Conservation (phyloP, 129 eudicot species). For the Tagetes erecta region DNA sequence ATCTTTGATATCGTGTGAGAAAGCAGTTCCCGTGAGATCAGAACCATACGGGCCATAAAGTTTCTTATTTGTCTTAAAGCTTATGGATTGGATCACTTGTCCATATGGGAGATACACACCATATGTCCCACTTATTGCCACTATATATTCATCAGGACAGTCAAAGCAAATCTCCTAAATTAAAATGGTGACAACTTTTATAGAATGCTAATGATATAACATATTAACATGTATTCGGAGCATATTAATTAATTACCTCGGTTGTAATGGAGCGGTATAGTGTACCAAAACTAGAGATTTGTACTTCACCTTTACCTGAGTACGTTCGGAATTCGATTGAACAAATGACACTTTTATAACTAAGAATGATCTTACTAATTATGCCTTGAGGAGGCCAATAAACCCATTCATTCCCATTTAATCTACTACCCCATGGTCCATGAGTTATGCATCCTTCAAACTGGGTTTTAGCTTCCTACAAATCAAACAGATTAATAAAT, state of each 20-base stretch:
- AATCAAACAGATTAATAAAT: no score
- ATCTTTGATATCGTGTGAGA: no score
- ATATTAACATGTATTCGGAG: background rate
- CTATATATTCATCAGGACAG: background rate
- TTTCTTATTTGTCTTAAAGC: constrained; percentile 20
- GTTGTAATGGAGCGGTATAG: background rate
- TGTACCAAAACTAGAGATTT: background rate
- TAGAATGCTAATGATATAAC: background rate
- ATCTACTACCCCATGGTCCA: background rate
- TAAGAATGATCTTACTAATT: background rate
- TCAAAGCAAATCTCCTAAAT: background rate
- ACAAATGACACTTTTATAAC: background rate
- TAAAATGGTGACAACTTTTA: background rate
- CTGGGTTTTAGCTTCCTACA: background rate
- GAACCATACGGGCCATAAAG: constrained; percentile 38
- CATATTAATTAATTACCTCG: no score
- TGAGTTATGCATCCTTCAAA: background rate
- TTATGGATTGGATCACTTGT: background rate
- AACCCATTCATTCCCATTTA: background rate
- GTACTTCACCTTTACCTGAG: background rate
- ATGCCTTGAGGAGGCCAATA: background rate
- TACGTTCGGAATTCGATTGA: background rate
- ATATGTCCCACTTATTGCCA: background rate
- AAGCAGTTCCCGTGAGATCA: no score
- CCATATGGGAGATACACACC: background rate